phyloP scores from a whole-genome alignment of 2,329 filamentous ascomycete species.

The Gnomoniopsis smithogilvyi region DNA sequence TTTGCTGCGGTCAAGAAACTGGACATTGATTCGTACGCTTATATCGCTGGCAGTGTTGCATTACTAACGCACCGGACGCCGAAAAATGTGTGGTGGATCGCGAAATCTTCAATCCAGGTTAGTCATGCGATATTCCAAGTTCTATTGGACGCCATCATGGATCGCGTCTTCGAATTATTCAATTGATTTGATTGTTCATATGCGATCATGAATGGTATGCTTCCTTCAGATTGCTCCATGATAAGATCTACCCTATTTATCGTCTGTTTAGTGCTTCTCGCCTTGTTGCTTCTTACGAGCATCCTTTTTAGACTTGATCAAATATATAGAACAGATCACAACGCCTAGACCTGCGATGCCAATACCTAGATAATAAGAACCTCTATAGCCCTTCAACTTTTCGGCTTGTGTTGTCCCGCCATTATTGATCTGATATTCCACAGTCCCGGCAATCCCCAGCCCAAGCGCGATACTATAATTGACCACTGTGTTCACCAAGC shows the following conservation, averaged over 20 bases:
- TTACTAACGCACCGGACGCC: too few relatives aligned
- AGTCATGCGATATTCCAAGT: too few relatives aligned
- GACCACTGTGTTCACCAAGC: conserved; percentile 50
- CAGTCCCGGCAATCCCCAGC: conserved; percentile 51
- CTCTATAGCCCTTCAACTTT: conserved; percentile 18
- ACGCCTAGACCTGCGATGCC: conserved; percentile 19
- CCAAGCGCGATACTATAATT: conserved; percentile 55
- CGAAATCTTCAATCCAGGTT: too few relatives aligned
- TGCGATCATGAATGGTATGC: too few relatives aligned
- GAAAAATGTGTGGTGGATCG: too few relatives aligned
- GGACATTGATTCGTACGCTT: too few relatives aligned
- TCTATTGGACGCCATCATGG: too few relatives aligned
- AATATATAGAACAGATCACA: conserved; percentile 14
- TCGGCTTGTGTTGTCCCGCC: conserved; percentile 18
- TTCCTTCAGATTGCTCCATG: not conserved
- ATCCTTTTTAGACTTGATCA: conserved; percentile 4
- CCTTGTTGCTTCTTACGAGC: not conserved
- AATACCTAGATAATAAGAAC: conserved; percentile 18
- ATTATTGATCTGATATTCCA: conserved; percentile 39
- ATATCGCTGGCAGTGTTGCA: too few relatives aligned
- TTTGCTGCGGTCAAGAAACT: too few relatives aligned
- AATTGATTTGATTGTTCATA: too few relatives aligned
- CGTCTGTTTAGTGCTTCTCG: not conserved
- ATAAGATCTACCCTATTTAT: not conserved
- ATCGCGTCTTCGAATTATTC: too few relatives aligned